These are phyloP conservation scores for Pseudozyma sp. DNA, from an alignment of 1,284 basidiomycete genomes.

Conservation along the genomic window DNA sequence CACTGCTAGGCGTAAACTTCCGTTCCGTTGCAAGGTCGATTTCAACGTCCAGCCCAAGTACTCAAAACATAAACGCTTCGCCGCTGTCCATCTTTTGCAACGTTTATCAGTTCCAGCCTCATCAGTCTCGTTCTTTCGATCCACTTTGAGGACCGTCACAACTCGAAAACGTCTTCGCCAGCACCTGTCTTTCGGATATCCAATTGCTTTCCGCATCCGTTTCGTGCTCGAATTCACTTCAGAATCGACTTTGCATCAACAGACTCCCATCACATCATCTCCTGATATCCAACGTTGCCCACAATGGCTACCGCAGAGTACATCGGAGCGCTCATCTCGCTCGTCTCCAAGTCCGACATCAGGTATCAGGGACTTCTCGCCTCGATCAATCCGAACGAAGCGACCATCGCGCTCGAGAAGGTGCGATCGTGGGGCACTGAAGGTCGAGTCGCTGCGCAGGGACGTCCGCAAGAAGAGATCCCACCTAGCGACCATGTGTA, in stretches of 20 bases:
- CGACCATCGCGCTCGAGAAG: slow-evolving; percentile 87
- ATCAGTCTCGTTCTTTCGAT: too few relatives aligned
- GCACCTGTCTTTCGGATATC: too few relatives aligned
- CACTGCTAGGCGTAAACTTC: too few relatives aligned
- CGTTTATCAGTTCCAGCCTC: too few relatives aligned
- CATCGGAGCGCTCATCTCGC: slow-evolving; percentile 75
- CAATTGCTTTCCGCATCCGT: too few relatives aligned
- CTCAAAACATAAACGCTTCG: too few relatives aligned
- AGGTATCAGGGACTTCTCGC: slow-evolving; percentile 87
- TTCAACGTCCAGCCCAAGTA: too few relatives aligned
- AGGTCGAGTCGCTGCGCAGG: slow-evolving; percentile 73
- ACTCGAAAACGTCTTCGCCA: too few relatives aligned
- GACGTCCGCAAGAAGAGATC: slow-evolving; percentile 71
- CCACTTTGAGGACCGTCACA: too few relatives aligned
- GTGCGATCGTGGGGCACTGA: slow-evolving; percentile 91
- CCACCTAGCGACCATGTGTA: slow-evolving; percentile 69
- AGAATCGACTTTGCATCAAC: not conserved
- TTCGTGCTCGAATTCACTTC: not conserved
- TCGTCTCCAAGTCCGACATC: slow-evolving; percentile 89
- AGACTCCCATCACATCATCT: too few relatives aligned
- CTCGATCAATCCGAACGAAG: slow-evolving; percentile 82
- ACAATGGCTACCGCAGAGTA: slow-evolving; percentile 61
- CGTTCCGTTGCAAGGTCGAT: too few relatives aligned
- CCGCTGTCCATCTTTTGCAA: too few relatives aligned
- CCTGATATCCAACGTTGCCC: not conserved